Base-by-base conservation (phyloP, 495 filamentous ascomycete genomes). In the Trichoderma erinaceum region DNA sequence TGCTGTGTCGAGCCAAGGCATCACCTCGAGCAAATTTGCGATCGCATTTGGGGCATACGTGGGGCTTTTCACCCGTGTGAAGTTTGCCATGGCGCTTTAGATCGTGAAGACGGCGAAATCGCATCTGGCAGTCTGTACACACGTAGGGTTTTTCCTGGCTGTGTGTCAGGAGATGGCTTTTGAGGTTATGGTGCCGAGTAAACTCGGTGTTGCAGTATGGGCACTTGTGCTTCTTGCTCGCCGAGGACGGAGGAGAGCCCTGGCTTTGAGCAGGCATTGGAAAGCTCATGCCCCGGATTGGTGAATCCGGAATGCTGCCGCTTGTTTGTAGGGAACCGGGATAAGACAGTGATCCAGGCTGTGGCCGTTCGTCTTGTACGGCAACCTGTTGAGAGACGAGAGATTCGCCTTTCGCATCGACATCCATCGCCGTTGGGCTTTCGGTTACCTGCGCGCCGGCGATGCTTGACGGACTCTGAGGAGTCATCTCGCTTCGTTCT, bases 81-180 rank as follows among this genome's bases (percentile, higher is more conserved):
- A 99, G 84, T 76, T 98, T 98, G 58, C 89, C 91, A 75, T 99
- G 95, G 52, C 95, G 87, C 79, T 99, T 99, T 67, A 99, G 80
- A 73, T 99, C 95, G 73, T 99, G 95, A 32, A 98, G 82, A 68
- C 95, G 86, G 63, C 95, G 87, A 75, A 99, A 99, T 32, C 93
- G 87, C 70, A 93, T 88, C 65, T 93, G 85, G 73, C 95, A 99
- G 25, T 90, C 91, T 67, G 90, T 86, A 73, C 95, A 99, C 27
- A 92, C 86, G 73, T 92, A 99, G 0, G 95, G 95, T 75, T 99
- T 99, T 77, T 98, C 96, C 78, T 99, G 95, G 71, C 94, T 97
- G 74, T 99, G 95, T 0, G 95, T 99, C 68, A 99, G 86, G 43
- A 99, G 85, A 80, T 99, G 95, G 69, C 92, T 97, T 77, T 99